phyloP scores from a whole-genome alignment of 331 rosid genomes.

The Stylosanthes scabra region DNA sequence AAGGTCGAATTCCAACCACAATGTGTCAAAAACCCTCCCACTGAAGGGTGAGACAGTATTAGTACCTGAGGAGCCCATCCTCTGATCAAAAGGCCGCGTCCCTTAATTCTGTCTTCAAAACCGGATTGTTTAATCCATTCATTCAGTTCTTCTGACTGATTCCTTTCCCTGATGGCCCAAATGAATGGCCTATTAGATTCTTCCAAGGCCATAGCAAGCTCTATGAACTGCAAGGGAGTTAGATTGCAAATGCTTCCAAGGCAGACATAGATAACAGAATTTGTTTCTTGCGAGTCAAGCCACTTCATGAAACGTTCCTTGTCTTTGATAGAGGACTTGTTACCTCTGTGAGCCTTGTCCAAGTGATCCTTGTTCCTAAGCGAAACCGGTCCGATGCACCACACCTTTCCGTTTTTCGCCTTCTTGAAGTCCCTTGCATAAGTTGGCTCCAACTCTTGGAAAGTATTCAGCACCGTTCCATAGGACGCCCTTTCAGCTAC shows the following conservation, averaged over 20 bases:
- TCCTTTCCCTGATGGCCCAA: constrained; percentile 65
- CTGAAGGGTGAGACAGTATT: constrained; percentile 49
- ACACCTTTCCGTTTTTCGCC: constrained; percentile 38
- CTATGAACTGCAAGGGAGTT: constrained; percentile 50
- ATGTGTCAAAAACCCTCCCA: constrained; percentile 60
- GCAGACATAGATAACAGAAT: constrained; percentile 60
- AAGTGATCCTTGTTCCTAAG: constrained; percentile 40
- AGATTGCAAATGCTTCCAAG: constrained; percentile 66
- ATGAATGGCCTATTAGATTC: constrained; percentile 62
- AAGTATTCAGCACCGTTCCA: constrained; percentile 58
- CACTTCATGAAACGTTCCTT: constrained; percentile 49
- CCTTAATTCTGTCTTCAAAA: constrained; percentile 46
- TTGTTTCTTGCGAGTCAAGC: constrained; percentile 55
- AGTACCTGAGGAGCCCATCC: constrained; percentile 62
- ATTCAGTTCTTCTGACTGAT: constrained; percentile 42
- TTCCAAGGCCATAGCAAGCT: constrained; percentile 68
- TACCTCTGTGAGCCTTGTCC: constrained; percentile 57
- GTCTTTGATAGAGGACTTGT: constrained; percentile 44
- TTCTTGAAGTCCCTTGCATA: constrained; percentile 44
- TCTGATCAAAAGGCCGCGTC: constrained; percentile 32
- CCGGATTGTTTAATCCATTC: constrained; percentile 53
- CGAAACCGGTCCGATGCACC: constrained; percentile 74
- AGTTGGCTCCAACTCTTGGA: constrained; percentile 56
- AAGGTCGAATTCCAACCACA: constrained; percentile 59
- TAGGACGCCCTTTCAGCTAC: constrained; percentile 46